Evolutionary conservation across 352 stramenopile species (phyloP).

Genomic region (Halophytophthora polymorphica): DNA sequence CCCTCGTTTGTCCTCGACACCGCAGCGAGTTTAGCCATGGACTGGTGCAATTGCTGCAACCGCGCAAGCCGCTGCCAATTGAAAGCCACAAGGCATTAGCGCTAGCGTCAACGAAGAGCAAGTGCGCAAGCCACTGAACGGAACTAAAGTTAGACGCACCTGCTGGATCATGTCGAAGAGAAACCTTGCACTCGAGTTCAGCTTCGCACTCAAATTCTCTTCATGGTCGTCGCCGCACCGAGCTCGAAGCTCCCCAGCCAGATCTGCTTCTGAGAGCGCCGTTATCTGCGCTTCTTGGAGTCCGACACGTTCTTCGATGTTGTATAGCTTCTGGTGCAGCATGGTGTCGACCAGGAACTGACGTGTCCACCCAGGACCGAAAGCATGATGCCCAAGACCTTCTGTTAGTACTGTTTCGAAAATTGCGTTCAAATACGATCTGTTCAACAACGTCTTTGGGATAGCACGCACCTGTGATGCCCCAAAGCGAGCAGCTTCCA

Average conservation of each 20-base stretch:
- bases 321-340: constrained; percentile 58
- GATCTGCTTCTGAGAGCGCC: not conserved
- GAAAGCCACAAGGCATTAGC: not conserved
- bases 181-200: constrained; percentile 35
- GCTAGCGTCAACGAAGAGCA: too few relatives aligned
- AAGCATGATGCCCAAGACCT: too few relatives aligned
- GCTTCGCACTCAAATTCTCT: not conserved
- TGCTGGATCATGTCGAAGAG: constrained; percentile 62
- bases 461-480: constrained; percentile 37
- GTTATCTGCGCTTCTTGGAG: constrained; percentile 32
- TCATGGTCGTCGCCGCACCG: not conserved
- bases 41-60: constrained; percentile 59
- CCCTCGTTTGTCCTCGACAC: constrained; percentile 8
- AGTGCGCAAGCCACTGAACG: not conserved
- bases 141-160: constrained; percentile 19
- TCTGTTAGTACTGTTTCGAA: not conserved
- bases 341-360: constrained; percentile 56
- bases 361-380: not conserved
- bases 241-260: too few relatives aligned
- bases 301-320: constrained; percentile 34
- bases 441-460: not conserved
- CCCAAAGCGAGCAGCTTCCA: constrained; percentile 41
- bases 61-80: constrained; percentile 42
- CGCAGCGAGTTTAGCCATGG: constrained; percentile 55
- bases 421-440: not conserved